Base-by-base conservation (phyloP, 257 asterid genomes). In the Paraleonurus japonicus region DNA sequence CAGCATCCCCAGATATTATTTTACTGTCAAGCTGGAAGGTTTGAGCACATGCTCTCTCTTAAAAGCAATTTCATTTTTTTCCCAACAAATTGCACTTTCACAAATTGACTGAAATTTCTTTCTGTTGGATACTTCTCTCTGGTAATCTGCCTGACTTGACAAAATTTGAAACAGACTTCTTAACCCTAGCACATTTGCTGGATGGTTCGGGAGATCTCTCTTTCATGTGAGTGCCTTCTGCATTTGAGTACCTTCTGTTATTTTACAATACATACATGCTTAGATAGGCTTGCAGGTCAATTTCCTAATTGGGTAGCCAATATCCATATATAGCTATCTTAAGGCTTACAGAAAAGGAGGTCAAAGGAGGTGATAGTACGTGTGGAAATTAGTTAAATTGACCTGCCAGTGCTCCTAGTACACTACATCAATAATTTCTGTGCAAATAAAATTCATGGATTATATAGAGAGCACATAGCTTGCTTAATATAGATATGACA, bases 151-250 rank as follows among this genome's bases (percentile, higher is more conserved):
- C 80, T 74, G 76, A 74, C 75, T 64, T 53, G 15, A 57, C 55
- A 26, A 67, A 41, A 48, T 65, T 32, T 81, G 81, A 43, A 77
- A 85, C 96, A 95, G 99, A 85, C 98, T 91, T 84, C 96, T 95
- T 69, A 95, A 95, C 85, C 99, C 99, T 72, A 95, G 98, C 86
- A 95, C 99, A 30, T 95, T 95, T 79, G 99, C 98, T 69, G 99
- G 99, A 80, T 95, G 99, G 99, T 95, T 95, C 82, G 99, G 99
- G 72, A 88, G 99, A 53, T 88, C 99, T 71, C 98, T 95, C 82
- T 95, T 89, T 81, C 99, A 95, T 75, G 99, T 95, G 76, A 92
- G 99, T 81, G 70, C 65, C 75, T 23, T 60, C 74, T 53, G 50
- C 61, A 50, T 73, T 65, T 43, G 39, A 55, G 12, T 7, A 17